These are phyloP conservation scores for Aquilaria yunnanensis DNA, from an alignment of 345 rosid genomes.

Conservation along the genomic window DNA sequence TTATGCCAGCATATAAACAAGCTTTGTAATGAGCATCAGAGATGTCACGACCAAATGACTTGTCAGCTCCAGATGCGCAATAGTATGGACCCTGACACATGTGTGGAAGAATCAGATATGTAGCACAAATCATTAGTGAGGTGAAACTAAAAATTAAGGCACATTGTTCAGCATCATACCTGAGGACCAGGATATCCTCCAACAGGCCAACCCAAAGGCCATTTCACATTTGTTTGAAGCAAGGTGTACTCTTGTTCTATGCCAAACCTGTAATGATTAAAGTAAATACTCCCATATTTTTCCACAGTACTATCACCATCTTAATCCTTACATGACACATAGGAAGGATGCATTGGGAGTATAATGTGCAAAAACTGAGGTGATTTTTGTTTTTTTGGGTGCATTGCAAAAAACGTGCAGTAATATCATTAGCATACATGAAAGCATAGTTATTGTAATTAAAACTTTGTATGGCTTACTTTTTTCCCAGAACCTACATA, in stretches of 20 bases:
- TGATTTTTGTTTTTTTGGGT: no score
- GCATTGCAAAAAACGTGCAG: no score
- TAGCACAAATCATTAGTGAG: background rate
- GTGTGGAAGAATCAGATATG: conserved; percentile 3
- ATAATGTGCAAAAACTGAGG: background rate
- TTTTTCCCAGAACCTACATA: no score
- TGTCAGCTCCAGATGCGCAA: conserved; percentile 97
- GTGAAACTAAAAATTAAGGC: background rate
- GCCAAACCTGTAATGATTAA: conserved; percentile 53
- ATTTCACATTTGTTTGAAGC: conserved; percentile 70
- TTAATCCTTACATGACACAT: background rate
- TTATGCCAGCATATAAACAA: conserved; percentile 92
- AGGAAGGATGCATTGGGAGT: background rate
- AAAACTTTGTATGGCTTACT: no score
- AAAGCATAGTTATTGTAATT: no score
- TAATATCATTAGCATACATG: no score
- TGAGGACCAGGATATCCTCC: conserved; percentile 99
- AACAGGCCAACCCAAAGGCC: conserved; percentile 99
- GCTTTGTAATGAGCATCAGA: conserved; percentile 98
- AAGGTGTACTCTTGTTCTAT: conserved; percentile 99
- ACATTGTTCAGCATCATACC: conserved; percentile 28
- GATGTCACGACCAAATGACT: conserved; percentile 94
- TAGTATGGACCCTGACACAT: conserved; percentile 86
- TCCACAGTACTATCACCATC: background rate
- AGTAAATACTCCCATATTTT: background rate